Evolutionary conservation across 73 alveolate species (phyloP).

Genomic region (Paramecium biaurelia): DNA sequence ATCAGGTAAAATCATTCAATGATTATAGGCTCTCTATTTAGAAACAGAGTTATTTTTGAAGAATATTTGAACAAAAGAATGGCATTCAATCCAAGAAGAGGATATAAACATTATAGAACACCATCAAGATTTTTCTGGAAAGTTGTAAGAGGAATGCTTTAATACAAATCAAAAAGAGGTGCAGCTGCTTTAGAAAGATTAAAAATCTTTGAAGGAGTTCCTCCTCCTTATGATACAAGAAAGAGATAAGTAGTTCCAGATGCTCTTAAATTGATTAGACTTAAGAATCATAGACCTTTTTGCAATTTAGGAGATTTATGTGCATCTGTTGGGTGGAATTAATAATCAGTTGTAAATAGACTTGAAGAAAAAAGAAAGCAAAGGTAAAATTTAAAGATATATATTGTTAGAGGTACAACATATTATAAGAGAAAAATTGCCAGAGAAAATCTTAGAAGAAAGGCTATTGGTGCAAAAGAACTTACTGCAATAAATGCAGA

Average conservation of each 20-base stretch:
- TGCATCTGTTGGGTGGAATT: slow-evolving; percentile 90
- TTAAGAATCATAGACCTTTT: slow-evolving; percentile 80
- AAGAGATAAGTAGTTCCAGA: slow-evolving; percentile 94
- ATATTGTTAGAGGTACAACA: background rate
- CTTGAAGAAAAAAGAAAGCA: slow-evolving; percentile 93
- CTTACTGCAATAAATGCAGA: background rate
- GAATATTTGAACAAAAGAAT: slow-evolving; percentile 91
- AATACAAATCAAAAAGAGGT: slow-evolving; percentile 97
- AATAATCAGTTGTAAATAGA: slow-evolving; percentile 75
- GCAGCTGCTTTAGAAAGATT: slow-evolving; percentile 90
- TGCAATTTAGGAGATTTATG: slow-evolving; percentile 91
- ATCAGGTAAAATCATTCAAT: slow-evolving; percentile 60
- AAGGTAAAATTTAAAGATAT: background rate
- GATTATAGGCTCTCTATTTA: slow-evolving; percentile 52
- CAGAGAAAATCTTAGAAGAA: slow-evolving; percentile 13
- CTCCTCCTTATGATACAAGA: slow-evolving; percentile 93
- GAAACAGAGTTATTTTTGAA: slow-evolving; percentile 65
- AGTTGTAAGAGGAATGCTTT: slow-evolving; percentile 87
- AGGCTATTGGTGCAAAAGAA: slow-evolving; percentile 41
- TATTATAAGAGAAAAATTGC: slow-evolving; percentile 28
- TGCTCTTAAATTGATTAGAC: slow-evolving; percentile 90
- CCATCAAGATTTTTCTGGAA: slow-evolving; percentile 98
- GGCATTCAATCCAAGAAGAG: slow-evolving; percentile 96
- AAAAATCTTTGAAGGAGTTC: slow-evolving; percentile 98
- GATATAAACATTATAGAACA: slow-evolving; percentile 94